Evolutionary conservation across 176 grass and related monocot genomes (phyloP).

Genomic region (Bonia amplexicaulis): DNA sequence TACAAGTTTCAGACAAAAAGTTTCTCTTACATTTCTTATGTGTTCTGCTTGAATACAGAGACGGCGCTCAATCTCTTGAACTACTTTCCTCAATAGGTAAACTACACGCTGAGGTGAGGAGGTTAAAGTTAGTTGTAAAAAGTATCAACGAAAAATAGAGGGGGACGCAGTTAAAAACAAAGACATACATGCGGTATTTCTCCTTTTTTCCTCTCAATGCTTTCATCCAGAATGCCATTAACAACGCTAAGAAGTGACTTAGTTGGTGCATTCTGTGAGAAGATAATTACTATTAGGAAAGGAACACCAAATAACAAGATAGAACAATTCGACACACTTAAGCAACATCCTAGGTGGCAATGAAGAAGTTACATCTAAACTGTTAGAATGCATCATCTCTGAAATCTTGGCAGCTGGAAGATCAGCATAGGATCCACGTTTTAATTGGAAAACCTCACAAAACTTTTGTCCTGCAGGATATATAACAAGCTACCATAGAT

Average conservation of each 20-base stretch:
- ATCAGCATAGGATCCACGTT: constrained; percentile 70
- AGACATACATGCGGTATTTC: constrained; percentile 88
- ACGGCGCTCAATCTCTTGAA: constrained; percentile 89
- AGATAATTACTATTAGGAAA: constrained; percentile 37
- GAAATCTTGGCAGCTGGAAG: constrained; percentile 84
- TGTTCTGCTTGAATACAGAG: constrained; percentile 94
- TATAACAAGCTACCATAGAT: background rate
- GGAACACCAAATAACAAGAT: background rate
- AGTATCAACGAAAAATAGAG: constrained; percentile 1
- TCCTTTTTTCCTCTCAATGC: constrained; percentile 96
- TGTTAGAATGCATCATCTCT: constrained; percentile 96
- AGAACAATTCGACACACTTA: background rate
- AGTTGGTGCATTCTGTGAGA: constrained; percentile 77
- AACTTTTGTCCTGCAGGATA: constrained; percentile 58
- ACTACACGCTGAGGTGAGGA: constrained; percentile 67
- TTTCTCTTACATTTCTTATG: constrained; percentile 80
- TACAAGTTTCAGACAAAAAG: constrained; percentile 6
- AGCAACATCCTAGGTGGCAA: background rate
- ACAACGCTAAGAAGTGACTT: constrained; percentile 83
- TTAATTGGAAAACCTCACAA: constrained; percentile 82
- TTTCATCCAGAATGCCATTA: constrained; percentile 96
- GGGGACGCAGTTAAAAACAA: background rate
- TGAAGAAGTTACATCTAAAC: constrained; percentile 76
- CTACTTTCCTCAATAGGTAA: constrained; percentile 84
- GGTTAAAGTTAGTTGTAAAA: constrained; percentile 28